Percentiles rank a stretch among this genome's conserved stretches.
Conservation (phyloP, 768 basidiomycete species). For the Boletus sp. region DNA sequence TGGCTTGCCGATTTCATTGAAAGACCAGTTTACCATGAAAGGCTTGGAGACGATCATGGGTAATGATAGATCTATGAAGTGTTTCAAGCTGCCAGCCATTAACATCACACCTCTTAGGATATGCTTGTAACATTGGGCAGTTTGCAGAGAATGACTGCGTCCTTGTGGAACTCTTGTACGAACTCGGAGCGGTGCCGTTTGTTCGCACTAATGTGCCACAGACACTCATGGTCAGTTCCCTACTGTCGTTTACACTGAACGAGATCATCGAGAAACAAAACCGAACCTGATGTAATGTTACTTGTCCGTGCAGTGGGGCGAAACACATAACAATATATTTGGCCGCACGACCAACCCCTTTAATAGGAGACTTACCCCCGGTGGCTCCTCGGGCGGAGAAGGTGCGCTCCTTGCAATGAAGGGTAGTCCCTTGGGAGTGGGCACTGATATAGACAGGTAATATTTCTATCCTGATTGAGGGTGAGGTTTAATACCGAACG, state of each 20-base stretch:
- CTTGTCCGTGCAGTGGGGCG: constrained; percentile 54
- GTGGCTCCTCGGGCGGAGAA: constrained; percentile 88
- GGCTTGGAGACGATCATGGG: constrained; percentile 62
- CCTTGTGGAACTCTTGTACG: constrained; percentile 62
- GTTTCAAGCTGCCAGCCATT: not conserved
- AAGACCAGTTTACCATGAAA: constrained; percentile 59
- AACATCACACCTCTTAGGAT: constrained; percentile 35
- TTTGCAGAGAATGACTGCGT: constrained; percentile 60
- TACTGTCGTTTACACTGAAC: not conserved
- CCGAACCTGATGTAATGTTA: not conserved
- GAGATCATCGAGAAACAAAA: not conserved
- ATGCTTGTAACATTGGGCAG: constrained; percentile 53
- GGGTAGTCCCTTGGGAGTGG: constrained; percentile 59
- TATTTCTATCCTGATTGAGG: not conserved
- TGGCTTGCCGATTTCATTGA: constrained; percentile 41
- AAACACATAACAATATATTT: constrained; percentile 78
- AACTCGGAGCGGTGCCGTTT: constrained; percentile 68
- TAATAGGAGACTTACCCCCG: constrained; percentile 68
- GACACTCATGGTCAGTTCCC: constrained; percentile 59
- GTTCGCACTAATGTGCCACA: constrained; percentile 78
- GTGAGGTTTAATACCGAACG: not conserved
- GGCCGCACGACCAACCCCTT: constrained; percentile 78
- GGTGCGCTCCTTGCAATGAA: constrained; percentile 64
- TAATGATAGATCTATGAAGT: constrained; percentile 10
- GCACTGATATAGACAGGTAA: constrained; percentile 81